A percentile compares a stretch with the other conserved stretches of the same genome.
phyloP scores from a whole-genome alignment of 2,329 filamentous ascomycete genomes.

The Triangularia setosa region DNA sequence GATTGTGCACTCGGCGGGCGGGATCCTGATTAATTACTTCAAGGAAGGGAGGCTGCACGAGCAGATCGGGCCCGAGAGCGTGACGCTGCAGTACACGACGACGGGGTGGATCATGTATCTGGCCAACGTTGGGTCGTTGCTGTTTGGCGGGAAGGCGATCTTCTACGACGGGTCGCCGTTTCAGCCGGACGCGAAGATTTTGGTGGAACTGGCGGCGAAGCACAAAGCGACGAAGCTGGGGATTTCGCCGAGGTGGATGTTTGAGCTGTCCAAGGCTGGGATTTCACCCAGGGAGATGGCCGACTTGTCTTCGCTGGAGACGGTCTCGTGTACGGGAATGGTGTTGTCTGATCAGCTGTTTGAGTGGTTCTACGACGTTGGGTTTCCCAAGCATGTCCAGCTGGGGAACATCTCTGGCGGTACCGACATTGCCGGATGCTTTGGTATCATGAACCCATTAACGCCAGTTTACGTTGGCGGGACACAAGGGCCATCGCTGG shows the following conservation, averaged over 20 bases:
- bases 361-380: constrained; percentile 72
- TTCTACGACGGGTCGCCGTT: constrained; percentile 86
- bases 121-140: constrained; percentile 52
- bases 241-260: constrained; percentile 71
- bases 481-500: constrained; percentile 47
- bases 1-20: constrained; percentile 74
- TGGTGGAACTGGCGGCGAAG: constrained; percentile 59
- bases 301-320: constrained; percentile 57
- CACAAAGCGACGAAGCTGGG: constrained; percentile 70
- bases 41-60: constrained; percentile 60
- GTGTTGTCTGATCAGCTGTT: constrained; percentile 73
- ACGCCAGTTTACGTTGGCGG: constrained; percentile 60
- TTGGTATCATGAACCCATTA: constrained; percentile 64
- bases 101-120: constrained; percentile 92
- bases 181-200: constrained; percentile 59
- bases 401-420: constrained; percentile 73
- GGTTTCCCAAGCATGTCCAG: constrained; percentile 64
- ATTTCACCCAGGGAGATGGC: constrained; percentile 59
- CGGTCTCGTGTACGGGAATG: constrained; percentile 75
- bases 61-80: constrained; percentile 35
- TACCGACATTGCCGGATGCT: constrained; percentile 66
- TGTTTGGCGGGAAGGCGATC: constrained; percentile 58
- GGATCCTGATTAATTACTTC: constrained; percentile 49
- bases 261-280: constrained; percentile 63
- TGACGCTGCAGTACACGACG: constrained; percentile 56